Conservation (phyloP, 2,329 filamentous ascomycete species). For the Graphilbum ipis-grandicollis region DNA sequence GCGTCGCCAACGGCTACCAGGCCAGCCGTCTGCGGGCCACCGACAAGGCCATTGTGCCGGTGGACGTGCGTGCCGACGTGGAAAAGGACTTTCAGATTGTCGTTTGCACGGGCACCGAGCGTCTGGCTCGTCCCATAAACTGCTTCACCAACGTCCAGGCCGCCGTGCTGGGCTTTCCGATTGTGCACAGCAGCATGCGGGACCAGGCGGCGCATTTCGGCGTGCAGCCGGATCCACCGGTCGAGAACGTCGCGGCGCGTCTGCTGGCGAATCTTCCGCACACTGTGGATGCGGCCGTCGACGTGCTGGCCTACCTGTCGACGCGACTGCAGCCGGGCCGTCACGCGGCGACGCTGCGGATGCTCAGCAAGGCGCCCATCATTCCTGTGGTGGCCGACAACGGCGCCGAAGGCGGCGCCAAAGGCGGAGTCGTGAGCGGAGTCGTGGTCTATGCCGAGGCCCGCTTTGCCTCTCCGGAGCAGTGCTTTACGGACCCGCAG, state of each 20-base stretch:
- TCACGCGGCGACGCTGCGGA: neutral
- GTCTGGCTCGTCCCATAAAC: conserved; percentile 51
- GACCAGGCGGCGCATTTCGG: conserved; percentile 72
- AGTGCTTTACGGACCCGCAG: conserved; percentile 68
- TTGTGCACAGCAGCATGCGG: conserved; percentile 58
- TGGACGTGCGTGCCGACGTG: conserved; percentile 38
- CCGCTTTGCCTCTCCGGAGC: neutral
- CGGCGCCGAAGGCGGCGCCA: neutral
- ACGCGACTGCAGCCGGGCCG: conserved; percentile 32
- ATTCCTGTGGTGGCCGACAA: neutral
- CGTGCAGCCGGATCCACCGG: conserved; percentile 64
- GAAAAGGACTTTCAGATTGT: conserved; percentile 41
- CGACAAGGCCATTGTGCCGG: conserved; percentile 48
- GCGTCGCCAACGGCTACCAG: conserved; percentile 60
- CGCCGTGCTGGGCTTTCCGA: conserved; percentile 61
- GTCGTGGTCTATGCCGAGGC: neutral
- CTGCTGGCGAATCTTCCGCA: conserved; percentile 57
- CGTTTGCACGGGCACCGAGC: conserved; percentile 28
- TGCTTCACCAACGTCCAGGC: conserved; percentile 74
- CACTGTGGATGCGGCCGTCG: conserved; percentile 45
- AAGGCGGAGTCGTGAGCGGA: neutral
- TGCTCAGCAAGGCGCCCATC: neutral
- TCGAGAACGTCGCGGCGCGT: conserved; percentile 57
- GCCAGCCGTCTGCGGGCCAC: conserved; percentile 39
- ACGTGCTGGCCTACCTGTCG: conserved; percentile 71